Base-by-base conservation (phyloP, 176 grass and related monocot genomes). In the Eleusine indica region DNA sequence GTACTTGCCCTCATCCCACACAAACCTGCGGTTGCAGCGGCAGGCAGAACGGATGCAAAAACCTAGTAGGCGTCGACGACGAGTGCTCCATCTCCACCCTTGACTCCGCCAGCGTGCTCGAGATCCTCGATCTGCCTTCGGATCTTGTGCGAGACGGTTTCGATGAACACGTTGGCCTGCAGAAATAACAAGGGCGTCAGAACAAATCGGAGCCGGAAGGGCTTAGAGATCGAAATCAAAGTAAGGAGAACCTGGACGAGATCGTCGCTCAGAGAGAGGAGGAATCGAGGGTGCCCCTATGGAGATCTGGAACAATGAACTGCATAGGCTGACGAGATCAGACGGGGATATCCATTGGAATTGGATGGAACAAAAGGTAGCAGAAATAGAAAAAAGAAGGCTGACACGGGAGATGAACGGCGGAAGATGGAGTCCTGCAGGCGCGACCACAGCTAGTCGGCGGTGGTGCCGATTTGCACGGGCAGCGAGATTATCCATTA, bases 1-100 rank as follows among this genome's bases (percentile, higher is more conserved):
- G 77, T 87, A 94, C 86, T 87, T 99, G n/a, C 89, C 96, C 73
- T 96, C 96, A 76, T 99, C 96, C 96, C 96, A 99, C 30, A 89
- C 93, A 84, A 98, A 98, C 81, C 96, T 98, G 18, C 38, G 84
- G 1, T 37, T 63, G 57, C 8, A 62, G 58, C 58, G 22, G 15
- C 35, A 22, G 62, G 32, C 4, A 57, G 9, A 44, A 12, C 41
- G 46, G 37, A 61, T 19, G 57, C n/a, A 2, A 7, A 18, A 41
- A 98, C 96, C 91, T 94, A 66, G 96, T 99, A 46, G 96, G 87
- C 96, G 42, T 99, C 89, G 12, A 99, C 93, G 74, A 93, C 96
- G 87, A 99, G 87, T 5, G 87, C 32, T 35, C 32, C 32, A 35
- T 1, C 46, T 19, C 91, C 87, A 8, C 54, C 77, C 19, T 96